Conservation (phyloP, 2,329 filamentous ascomycete species). For the Colletotrichum liriopes region DNA sequence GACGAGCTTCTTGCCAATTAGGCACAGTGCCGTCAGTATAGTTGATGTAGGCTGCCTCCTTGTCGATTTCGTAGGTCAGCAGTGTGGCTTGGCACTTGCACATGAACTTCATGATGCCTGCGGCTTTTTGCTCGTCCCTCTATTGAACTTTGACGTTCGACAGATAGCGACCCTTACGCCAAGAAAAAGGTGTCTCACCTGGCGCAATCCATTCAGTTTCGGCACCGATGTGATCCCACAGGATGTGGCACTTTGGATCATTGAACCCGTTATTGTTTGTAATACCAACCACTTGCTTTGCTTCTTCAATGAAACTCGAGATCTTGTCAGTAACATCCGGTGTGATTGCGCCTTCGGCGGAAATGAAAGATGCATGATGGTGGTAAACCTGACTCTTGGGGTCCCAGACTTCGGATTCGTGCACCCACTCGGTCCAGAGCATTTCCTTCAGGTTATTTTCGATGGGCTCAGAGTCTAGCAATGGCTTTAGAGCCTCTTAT, state of each 20-base stretch:
- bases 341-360: not conserved
- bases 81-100: not conserved
- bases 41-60: not conserved
- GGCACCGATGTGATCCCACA: slow-evolving; percentile 1
- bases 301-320: not conserved
- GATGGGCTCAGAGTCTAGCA: not conserved
- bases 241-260: not conserved
- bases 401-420: not conserved
- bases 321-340: not conserved
- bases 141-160: not conserved
- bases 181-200: not conserved
- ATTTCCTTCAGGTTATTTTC: not conserved
- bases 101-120: not conserved
- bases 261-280: not conserved
- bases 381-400: slow-evolving; percentile 1
- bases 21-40: not conserved
- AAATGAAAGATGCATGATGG: not conserved
- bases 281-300: not conserved
- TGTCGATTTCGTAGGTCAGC: not conserved
- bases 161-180: not conserved
- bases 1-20: not conserved
- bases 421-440: not conserved
- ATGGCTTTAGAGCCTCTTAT: not conserved
- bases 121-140: not conserved
- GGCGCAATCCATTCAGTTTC: not conserved